A percentile compares a stretch with the other conserved stretches of the same genome.
Conservation (phyloP, 352 stramenopile genomes). For the Phytophthora aleatoria region DNA sequence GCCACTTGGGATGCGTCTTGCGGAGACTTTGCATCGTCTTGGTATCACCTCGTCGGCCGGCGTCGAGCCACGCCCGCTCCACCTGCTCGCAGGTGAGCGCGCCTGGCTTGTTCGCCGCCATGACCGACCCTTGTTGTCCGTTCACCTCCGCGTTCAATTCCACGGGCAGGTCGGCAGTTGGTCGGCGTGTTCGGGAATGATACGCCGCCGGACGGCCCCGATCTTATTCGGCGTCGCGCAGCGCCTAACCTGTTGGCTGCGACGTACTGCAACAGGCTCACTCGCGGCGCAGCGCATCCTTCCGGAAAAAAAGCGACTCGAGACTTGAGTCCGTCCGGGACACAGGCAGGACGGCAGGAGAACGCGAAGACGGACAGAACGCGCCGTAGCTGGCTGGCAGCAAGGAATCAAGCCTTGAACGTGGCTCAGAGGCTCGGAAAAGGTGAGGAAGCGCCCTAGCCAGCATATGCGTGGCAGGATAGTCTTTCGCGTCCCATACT, state of each 20-base stretch:
- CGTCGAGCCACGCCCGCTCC: slow-evolving; percentile 36
- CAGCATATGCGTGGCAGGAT: slow-evolving; percentile 1
- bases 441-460: slow-evolving; percentile 16
- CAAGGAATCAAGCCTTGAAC: slow-evolving; percentile 22
- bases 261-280: neutral
- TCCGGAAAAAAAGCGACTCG: slow-evolving; percentile 35
- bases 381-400: slow-evolving; percentile 21
- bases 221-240: slow-evolving; percentile 16
- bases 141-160: slow-evolving; percentile 20
- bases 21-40: slow-evolving; percentile 33
- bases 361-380: slow-evolving; percentile 26
- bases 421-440: slow-evolving; percentile 20
- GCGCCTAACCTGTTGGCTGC: slow-evolving; percentile 5
- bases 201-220: slow-evolving; percentile 1
- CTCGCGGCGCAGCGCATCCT: slow-evolving; percentile 30
- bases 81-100: slow-evolving; percentile 16
- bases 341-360: slow-evolving; percentile 22
- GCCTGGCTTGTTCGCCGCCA: slow-evolving; percentile 22
- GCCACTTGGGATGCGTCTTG: slow-evolving; percentile 35
- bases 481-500: slow-evolving; percentile 27
- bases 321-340: slow-evolving; percentile 11
- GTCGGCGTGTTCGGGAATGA: slow-evolving; percentile 38
- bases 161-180: slow-evolving; percentile 25
- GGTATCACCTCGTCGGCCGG: slow-evolving; percentile 31
- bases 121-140: slow-evolving; percentile 12